phyloP scores from a whole-genome alignment of 495 filamentous ascomycete genomes.

The Tirmania nivea region DNA sequence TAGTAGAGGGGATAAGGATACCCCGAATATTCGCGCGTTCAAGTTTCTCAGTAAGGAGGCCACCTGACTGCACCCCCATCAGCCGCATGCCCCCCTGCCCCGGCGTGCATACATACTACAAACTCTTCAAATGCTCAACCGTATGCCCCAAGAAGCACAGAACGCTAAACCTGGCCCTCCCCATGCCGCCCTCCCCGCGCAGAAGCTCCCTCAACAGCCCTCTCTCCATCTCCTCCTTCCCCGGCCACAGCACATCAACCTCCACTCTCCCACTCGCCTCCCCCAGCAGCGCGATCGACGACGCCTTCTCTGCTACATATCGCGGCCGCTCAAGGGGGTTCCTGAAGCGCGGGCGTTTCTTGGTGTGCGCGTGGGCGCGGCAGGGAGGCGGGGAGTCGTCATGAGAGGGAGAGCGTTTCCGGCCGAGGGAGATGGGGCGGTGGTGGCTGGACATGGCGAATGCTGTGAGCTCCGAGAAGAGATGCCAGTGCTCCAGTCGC shows the following conservation, averaged over 20 bases:
- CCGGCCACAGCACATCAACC: constrained; percentile 13
- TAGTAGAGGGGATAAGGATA: constrained; percentile 7
- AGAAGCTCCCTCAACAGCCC: neutral
- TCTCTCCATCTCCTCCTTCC: constrained; percentile 8
- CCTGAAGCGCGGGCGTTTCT: constrained; percentile 11
- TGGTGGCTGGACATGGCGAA: too few relatives aligned
- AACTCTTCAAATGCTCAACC: constrained; percentile 9
- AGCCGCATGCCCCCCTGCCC: neutral
- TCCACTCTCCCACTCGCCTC: constrained; percentile 6
- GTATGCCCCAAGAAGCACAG: constrained; percentile 17
- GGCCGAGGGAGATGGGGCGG: too few relatives aligned
- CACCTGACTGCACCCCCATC: constrained; percentile 5
- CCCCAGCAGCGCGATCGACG: constrained; percentile 8
- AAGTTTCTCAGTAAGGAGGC: constrained; percentile 8
- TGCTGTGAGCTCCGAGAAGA: too few relatives aligned
- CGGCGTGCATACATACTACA: constrained; percentile 6
- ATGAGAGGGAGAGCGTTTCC: too few relatives aligned
- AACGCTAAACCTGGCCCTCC: constrained; percentile 6
- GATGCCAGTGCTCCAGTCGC: too few relatives aligned
- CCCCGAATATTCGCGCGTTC: constrained; percentile 10
- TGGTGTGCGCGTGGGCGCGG: constrained; percentile 7
- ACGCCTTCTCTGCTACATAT: constrained; percentile 13
- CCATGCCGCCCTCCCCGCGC: neutral
- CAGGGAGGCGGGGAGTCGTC: constrained; percentile 8
- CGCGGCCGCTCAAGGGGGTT: constrained; percentile 8